These are phyloP conservation scores for Pichia phayaonensis DNA, from an alignment of 805 yeast species.

Conservation along the genomic window DNA sequence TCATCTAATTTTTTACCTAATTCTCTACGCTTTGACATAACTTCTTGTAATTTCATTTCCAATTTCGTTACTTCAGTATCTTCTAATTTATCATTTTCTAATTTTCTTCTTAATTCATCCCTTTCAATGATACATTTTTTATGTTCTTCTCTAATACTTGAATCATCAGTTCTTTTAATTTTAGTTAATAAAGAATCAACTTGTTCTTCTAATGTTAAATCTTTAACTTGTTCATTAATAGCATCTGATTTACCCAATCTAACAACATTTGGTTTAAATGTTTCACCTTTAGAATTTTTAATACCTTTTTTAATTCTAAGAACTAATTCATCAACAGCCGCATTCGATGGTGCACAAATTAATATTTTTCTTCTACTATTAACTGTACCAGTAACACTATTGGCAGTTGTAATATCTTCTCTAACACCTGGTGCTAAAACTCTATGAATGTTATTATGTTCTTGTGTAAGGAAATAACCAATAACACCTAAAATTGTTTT, in stretches of 20 bases:
- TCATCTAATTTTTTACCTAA: constrained; percentile 70
- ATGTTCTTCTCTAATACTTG: constrained; percentile 42
- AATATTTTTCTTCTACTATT: constrained; percentile 48
- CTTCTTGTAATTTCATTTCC: constrained; percentile 44
- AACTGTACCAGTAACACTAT: neutral
- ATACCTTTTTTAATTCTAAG: constrained; percentile 74
- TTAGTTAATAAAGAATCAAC: constrained; percentile 54
- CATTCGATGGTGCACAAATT: constrained; percentile 97
- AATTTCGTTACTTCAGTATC: constrained; percentile 40
- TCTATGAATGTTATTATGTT: constrained; percentile 4
- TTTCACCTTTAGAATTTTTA: constrained; percentile 42
- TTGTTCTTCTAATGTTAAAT: constrained; percentile 76
- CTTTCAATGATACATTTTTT: constrained; percentile 49
- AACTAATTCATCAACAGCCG: constrained; percentile 95
- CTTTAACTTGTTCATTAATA: constrained; percentile 72
- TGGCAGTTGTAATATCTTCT: constrained; percentile 1
- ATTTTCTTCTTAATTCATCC: constrained; percentile 41
- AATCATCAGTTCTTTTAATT: constrained; percentile 32
- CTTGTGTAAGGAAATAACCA: constrained; percentile 57
- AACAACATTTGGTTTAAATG: constrained; percentile 59
- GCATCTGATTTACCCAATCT: constrained; percentile 89
- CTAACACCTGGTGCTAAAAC: constrained; percentile 10
- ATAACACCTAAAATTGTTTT: constrained; percentile 90
- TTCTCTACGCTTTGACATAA: constrained; percentile 56
- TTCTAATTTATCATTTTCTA: constrained; percentile 20